These are phyloP conservation scores for Biscutella auriculata DNA, from an alignment of 441 rosid genomes.

Conservation along the genomic window DNA sequence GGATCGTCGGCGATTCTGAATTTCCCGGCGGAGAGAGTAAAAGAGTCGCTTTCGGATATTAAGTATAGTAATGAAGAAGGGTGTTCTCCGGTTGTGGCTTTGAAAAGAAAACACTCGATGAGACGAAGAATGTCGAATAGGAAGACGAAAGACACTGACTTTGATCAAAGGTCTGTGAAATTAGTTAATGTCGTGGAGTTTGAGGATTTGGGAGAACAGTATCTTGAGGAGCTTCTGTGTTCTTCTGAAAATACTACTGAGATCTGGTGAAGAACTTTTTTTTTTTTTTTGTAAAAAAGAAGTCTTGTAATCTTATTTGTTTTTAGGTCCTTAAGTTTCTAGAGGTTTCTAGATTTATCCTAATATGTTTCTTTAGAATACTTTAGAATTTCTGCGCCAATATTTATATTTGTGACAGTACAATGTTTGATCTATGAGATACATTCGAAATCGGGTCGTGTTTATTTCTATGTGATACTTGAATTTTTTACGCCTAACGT, in stretches of 20 bases:
- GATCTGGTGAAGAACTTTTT: no score
- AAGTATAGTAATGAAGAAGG: constrained; percentile 39
- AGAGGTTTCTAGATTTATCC: no score
- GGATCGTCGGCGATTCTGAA: constrained; percentile 67
- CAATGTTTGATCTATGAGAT: no score
- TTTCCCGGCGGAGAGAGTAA: constrained; percentile 62
- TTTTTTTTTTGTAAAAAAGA: no score
- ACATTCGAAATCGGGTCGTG: no score
- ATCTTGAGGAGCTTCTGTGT: constrained; percentile 51
- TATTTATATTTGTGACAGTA: no score
- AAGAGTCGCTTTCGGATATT: constrained; percentile 54
- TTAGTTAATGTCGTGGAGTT: constrained; percentile 50
- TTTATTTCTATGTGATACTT: no score
- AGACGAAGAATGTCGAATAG: constrained; percentile 37
- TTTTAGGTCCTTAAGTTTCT: no score
- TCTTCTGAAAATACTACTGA: constrained; percentile 36
- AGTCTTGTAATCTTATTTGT: no score
- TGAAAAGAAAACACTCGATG: constrained; percentile 71
- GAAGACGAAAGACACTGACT: constrained; percentile 30
- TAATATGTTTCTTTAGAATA: no score
- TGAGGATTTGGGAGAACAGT: constrained; percentile 76
- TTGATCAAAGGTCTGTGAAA: constrained; percentile 19
- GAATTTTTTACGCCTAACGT: no score
- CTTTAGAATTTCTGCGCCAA: no score
- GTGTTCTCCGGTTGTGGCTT: constrained; percentile 74